Conservation (phyloP, 208 protist species). For the Leishmania braziliensis region DNA sequence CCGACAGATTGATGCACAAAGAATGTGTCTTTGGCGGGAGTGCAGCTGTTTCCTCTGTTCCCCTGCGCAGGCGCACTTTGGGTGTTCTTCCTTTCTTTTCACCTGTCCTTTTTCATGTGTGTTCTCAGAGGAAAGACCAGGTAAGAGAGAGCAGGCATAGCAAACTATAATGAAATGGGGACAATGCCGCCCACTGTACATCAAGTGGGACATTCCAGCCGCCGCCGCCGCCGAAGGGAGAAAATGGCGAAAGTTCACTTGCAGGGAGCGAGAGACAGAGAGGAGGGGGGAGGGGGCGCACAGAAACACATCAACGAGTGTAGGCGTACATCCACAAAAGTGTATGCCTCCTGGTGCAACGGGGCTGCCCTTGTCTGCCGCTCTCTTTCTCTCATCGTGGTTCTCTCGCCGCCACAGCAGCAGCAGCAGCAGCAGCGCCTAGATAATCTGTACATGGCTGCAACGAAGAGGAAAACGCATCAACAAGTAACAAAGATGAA, state of each 20-base stretch:
- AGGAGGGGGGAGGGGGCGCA: background rate
- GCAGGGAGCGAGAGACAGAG: background rate
- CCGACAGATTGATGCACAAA: background rate
- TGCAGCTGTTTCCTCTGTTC: background rate
- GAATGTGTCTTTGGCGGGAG: background rate
- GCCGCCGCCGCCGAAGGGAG: background rate
- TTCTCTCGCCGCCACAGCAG: background rate
- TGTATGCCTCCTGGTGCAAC: background rate
- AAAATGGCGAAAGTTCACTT: background rate
- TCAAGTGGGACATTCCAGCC: background rate
- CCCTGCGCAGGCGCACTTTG: background rate
- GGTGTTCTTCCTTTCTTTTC: background rate
- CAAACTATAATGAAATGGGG: background rate
- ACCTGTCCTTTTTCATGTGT: background rate
- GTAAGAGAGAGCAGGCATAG: background rate
- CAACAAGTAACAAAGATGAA: background rate
- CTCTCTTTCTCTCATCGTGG: background rate
- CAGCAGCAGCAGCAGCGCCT: background rate
- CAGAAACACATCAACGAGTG: background rate
- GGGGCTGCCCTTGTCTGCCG: background rate
- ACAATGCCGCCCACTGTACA: background rate
- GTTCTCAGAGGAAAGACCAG: background rate
- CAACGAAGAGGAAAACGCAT: background rate
- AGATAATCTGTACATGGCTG: conserved; percentile 4
- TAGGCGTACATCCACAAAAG: background rate